Conservation (phyloP, 148 eudicot species). For the Rhododendron mucronatum region DNA sequence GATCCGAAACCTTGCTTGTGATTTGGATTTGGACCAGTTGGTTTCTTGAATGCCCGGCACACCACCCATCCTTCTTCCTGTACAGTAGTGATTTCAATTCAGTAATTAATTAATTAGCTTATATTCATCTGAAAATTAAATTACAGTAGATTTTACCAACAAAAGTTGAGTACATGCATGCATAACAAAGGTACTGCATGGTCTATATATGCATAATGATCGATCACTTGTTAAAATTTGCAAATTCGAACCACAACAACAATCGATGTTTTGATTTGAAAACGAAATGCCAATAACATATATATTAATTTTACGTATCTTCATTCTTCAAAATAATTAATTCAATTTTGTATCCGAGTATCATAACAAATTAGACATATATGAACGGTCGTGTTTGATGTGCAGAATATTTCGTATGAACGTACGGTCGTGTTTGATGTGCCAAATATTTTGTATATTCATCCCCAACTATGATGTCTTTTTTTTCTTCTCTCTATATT, state of each 20-base stretch:
- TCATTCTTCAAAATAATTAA: neutral
- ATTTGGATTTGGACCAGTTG: conserved; percentile 38
- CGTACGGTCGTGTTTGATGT: neutral
- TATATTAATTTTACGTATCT: no score
- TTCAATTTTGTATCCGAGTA: neutral
- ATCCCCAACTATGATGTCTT: neutral
- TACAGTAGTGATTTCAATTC: conserved; percentile 2
- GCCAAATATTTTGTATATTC: neutral
- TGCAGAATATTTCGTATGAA: no score
- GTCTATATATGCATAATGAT: neutral
- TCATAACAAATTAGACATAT: neutral
- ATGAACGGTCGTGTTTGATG: no score
- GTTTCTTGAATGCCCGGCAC: conserved; percentile 90
- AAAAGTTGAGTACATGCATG: neutral
- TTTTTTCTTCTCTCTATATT: neutral
- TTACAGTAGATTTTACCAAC: neutral
- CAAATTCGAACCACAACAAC: neutral
- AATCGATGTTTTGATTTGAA: neutral
- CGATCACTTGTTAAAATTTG: neutral
- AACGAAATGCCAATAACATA: neutral
- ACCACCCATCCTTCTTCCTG: conserved; percentile 99
- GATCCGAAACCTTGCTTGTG: conserved; percentile 52
- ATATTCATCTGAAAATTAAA: neutral
- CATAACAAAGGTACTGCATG: neutral
- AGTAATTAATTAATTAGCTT: neutral